Conservation (phyloP, 495 filamentous ascomycete genomes). For the Lepraria neglecta region DNA sequence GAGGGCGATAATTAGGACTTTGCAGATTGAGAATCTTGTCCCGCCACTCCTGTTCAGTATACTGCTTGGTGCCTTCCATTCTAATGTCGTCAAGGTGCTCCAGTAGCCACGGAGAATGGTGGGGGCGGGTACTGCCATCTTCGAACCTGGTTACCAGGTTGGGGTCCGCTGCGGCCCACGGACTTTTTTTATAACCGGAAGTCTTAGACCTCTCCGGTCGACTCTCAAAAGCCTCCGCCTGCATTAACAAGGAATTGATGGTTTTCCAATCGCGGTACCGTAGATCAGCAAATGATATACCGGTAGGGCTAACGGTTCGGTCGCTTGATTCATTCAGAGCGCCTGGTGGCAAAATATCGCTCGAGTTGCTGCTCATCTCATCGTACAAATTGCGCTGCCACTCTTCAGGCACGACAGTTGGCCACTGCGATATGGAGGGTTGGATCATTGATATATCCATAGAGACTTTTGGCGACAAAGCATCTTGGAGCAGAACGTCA, state of each 20-base stretch:
- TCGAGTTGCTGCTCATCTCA: background rate
- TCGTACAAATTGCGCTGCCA: background rate
- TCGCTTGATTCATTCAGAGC: background rate
- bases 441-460: background rate
- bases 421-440: background rate
- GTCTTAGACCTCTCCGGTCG: background rate
- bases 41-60: slow-evolving; percentile 15
- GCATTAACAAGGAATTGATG: background rate
- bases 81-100: slow-evolving; percentile 1
- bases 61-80: background rate
- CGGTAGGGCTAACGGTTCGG: background rate
- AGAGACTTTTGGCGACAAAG: background rate
- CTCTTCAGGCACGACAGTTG: background rate
- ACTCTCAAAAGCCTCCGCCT: background rate
- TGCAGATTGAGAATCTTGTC: slow-evolving; percentile 12
- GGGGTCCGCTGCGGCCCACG: background rate
- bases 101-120: background rate
- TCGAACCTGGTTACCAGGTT: background rate
- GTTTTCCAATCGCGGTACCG: slow-evolving; percentile 1
- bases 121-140: background rate
- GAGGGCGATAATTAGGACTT: slow-evolving; percentile 1
- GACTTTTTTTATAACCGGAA: background rate
- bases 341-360: background rate
- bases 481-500: background rate
- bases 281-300: background rate